These are phyloP conservation scores for Calendula officinalis DNA, from an alignment of 129 eudicot genomes.

Conservation along the genomic window DNA sequence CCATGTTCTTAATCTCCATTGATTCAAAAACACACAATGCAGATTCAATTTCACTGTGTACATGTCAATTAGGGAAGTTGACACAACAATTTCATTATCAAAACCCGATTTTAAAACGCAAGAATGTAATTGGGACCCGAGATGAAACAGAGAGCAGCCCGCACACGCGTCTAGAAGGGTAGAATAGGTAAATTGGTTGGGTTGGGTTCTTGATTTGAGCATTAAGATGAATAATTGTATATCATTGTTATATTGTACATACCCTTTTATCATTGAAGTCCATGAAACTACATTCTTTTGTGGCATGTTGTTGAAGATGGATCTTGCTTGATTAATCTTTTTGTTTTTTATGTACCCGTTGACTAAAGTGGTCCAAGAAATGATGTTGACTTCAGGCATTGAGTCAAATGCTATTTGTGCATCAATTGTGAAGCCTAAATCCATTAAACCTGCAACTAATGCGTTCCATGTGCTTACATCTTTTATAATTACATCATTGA, in stretches of 20 bases:
- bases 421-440: conserved; percentile 53
- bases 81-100: conserved; percentile 53
- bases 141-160: conserved; percentile 48
- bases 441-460: conserved; percentile 75
- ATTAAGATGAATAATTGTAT: conserved; percentile 49
- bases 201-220: conserved; percentile 47
- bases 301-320: conserved; percentile 41
- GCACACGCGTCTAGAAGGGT: conserved; percentile 79
- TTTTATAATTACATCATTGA: conserved; percentile 54
- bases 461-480: conserved; percentile 68
- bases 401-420: conserved; percentile 52
- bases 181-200: conserved; percentile 70
- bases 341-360: conserved; percentile 65
- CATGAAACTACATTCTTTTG: conserved; percentile 73
- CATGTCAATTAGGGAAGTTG: conserved; percentile 67
- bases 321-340: conserved; percentile 49
- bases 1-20: conserved; percentile 60
- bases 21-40: conserved; percentile 50
- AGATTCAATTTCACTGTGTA: conserved; percentile 51
- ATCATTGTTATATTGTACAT: conserved; percentile 45
- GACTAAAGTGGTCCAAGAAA: conserved; percentile 75
- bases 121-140: conserved; percentile 64
- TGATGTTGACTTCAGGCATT: conserved; percentile 57
- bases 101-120: conserved; percentile 55
- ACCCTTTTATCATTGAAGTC: conserved; percentile 89